Evolutionary conservation across 345 rosid genomes (phyloP), one percentile per base, ranked within the genome.

Genomic region (Hypericum perforatum): DNA sequence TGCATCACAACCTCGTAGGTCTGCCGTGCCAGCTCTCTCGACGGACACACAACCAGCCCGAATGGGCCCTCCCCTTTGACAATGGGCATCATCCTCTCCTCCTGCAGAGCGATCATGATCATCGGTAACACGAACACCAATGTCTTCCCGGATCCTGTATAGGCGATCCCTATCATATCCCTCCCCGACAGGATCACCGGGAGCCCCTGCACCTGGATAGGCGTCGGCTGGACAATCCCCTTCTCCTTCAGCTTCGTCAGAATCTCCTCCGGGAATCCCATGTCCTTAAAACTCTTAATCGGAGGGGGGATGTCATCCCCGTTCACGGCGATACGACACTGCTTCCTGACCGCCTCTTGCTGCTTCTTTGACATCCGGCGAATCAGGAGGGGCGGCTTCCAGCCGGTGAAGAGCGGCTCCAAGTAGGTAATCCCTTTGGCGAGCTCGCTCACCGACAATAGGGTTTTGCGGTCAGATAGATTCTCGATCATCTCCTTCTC

Each of bases 401-500:
- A 90, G 0, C 97, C 91, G 0, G 95, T 86, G 69, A 78, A 52
- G 16, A 86, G 40, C 15, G 97, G 91, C 16, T 90, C 95, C 0
- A 78, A 70, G 10, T 90, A 84, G 10, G 91, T 86, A 53, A 90
- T 90, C 55, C 94, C 97, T 70, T 86, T 90, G 0, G 87, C 97
- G 62, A 90, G 63, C 62, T 90, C 97, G 13, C 96, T 82, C 39
- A 84, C 96, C 0, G 96, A 81, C 87, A 86, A 80, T 3, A 90
- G 79, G 1, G 94, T 82, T 66, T 90, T 84, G 66, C 80, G 76
- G 60, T 90, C 97, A 0, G 94, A 80, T 16, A 90, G 41, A 49
- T 86, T 82, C 63, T 86, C 94, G 10, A 86, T 84, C 96, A 90
- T 90, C 72, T 90, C 96, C 63, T 82, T 90, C 72, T 90, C 97